Conservation (phyloP, 2,329 filamentous ascomycete genomes). For the Aquanectria penicillioides region DNA sequence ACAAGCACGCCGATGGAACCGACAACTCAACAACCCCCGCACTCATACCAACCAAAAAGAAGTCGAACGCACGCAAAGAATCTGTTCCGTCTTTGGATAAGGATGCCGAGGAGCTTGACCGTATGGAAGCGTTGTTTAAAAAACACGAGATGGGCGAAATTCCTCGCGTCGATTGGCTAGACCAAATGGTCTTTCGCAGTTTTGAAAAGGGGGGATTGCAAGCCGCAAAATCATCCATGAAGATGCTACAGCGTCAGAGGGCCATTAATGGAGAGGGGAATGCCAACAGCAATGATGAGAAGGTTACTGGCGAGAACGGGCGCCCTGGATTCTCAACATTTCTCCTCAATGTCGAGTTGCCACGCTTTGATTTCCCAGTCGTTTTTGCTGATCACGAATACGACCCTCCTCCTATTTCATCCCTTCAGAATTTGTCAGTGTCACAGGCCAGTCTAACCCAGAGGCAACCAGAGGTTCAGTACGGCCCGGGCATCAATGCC, state of each 20-base stretch:
- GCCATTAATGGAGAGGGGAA: slow-evolving; percentile 51
- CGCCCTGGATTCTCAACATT: slow-evolving; percentile 68
- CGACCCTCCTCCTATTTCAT: slow-evolving; percentile 82
- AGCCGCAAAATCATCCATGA: slow-evolving; percentile 71
- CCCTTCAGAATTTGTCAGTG: slow-evolving; percentile 66
- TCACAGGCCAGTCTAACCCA: slow-evolving; percentile 78
- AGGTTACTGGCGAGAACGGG: slow-evolving; percentile 54
- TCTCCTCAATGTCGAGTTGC: slow-evolving; percentile 88
- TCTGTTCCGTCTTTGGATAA: slow-evolving; percentile 67
- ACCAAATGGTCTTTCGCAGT: slow-evolving; percentile 90
- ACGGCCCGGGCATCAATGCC: slow-evolving; percentile 87
- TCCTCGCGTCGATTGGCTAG: slow-evolving; percentile 91
- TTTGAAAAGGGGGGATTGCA: slow-evolving; percentile 81
- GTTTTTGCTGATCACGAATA: slow-evolving; percentile 97
- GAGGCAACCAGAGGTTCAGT: slow-evolving; percentile 86
- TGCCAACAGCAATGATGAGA: slow-evolving; percentile 41
- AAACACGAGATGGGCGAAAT: slow-evolving; percentile 99
- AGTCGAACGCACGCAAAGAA: slow-evolving; percentile 60
- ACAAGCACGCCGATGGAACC: slow-evolving; percentile 85
- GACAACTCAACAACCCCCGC: slow-evolving; percentile 80
- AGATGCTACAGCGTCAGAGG: slow-evolving; percentile 62
- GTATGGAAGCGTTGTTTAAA: slow-evolving; percentile 90
- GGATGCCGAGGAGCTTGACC: slow-evolving; percentile 84
- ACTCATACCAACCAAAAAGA: slow-evolving; percentile 67
- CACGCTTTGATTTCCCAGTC: slow-evolving; percentile 93